phyloP scores from a whole-genome alignment of 225 moss, liverwort and hornwort species.

The Neckera pumila region DNA sequence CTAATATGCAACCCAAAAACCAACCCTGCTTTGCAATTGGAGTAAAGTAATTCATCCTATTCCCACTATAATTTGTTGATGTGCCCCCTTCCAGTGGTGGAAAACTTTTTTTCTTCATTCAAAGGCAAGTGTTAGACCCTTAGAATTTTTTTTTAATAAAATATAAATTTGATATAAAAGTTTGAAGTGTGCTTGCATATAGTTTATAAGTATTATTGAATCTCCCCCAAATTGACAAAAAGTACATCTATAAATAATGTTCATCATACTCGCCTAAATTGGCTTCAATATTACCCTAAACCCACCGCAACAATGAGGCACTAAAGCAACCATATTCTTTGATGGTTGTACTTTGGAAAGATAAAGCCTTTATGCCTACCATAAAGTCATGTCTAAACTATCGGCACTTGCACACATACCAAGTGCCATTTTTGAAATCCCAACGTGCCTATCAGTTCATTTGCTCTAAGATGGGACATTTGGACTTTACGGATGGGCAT shows the following conservation, averaged over 20 bases:
- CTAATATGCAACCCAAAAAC: too few species aligned
- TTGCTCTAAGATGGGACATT: neutral
- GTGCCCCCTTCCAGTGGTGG: neutral
- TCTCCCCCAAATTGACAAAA: neutral
- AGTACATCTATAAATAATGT: neutral
- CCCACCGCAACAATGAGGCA: rapidly evolving
- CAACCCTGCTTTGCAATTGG: too few species aligned
- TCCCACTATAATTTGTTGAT: neutral
- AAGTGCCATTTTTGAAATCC: neutral
- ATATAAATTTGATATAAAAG: neutral
- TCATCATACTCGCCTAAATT: neutral
- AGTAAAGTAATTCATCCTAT: neutral
- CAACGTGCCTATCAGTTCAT: neutral
- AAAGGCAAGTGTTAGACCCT: neutral
- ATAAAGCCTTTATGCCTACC: too few species aligned
- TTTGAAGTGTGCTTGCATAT: neutral
- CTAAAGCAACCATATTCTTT: neutral
- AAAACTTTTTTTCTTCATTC: neutral
- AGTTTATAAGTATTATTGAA: neutral
- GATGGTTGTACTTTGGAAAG: neutral
- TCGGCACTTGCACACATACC: neutral
- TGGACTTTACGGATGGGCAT: neutral
- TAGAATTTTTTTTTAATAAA: neutral
- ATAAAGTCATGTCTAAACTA: neutral
- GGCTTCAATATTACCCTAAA: too few species aligned